Base-by-base conservation (phyloP, 495 filamentous ascomycete species). In the Cenococcum geophilum region DNA sequence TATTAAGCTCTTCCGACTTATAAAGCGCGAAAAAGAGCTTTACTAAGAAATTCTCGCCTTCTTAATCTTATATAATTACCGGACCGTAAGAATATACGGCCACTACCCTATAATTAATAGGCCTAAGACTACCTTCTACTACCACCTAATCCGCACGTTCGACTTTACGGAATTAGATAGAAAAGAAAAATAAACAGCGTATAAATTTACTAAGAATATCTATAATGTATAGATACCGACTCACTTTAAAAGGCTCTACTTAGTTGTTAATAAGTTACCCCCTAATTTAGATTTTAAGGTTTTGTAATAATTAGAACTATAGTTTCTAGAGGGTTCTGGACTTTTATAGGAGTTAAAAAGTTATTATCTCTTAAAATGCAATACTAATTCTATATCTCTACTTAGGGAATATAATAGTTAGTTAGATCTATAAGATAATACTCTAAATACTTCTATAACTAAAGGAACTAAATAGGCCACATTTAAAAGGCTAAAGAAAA, bases 31-130 rank as follows among this genome's bases (percentile, higher is more conserved):
- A 62, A 55, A 69, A 27, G 73, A 78, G 67, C 60, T 78, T 40
- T 23, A 79, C 60, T 68, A 66, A 53, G 59, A 76, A 64, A 74
- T 77, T 34, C 65, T 77, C 42, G 69, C 70, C 37, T 81, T 80
- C 72, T 80, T 75, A 4, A 69, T 82, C 61, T 80, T 75, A 25
- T 74, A 80, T 64, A 66, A 80, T 62, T 54, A 76, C 47, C 20
- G 55, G 18, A 60, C 60, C 6, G 72, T 78, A 18, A 61, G 69
- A 25, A 76, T 80, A n/a, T 66, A 55, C 25, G 63, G 59, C 22
- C 55, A 61, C 49, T 66, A 66, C 25, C 9, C 63, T 21, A 47
- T 62, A 14, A 62, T 66, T 56, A 53, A 66, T 59, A 54, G 63
- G 42, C 35, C 16, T 16, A 22, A 61, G 20, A 57, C 52, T 51